Evolutionary conservation across 768 basidiomycete genomes (phyloP).

Genomic region (Dioszegia crocea): DNA sequence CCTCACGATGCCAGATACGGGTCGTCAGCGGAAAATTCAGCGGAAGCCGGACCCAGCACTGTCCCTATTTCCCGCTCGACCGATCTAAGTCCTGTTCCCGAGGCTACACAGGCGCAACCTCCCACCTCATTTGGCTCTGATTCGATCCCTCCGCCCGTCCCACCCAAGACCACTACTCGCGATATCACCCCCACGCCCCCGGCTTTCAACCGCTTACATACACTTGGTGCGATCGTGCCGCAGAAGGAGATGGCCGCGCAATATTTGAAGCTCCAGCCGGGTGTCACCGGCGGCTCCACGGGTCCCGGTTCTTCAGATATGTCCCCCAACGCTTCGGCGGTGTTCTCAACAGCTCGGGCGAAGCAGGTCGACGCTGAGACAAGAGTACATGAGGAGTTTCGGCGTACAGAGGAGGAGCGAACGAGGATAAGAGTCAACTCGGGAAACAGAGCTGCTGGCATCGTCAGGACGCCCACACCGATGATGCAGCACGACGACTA

Average conservation of each 20-base stretch:
- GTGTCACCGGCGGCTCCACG: too few relatives aligned
- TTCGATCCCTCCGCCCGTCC: slow-evolving; percentile 3
- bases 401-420: slow-evolving; percentile 19
- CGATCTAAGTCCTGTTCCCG: too few relatives aligned
- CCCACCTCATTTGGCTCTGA: neutral
- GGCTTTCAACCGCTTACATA: slow-evolving; percentile 1
- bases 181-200: neutral
- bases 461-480: neutral
- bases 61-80: too few relatives aligned
- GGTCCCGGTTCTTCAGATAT: neutral
- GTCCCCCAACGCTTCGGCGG: slow-evolving; percentile 28
- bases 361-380: slow-evolving; percentile 26
- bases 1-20: neutral
- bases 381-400: slow-evolving; percentile 33
- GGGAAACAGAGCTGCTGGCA: slow-evolving; percentile 6
- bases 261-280: too few relatives aligned
- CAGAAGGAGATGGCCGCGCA: too few relatives aligned
- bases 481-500: slow-evolving; percentile 5
- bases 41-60: too few relatives aligned
- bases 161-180: too few relatives aligned
- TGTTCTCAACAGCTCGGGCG: slow-evolving; percentile 19
- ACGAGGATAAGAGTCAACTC: neutral
- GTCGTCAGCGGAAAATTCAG: too few relatives aligned
- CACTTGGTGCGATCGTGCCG: neutral
- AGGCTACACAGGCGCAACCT: too few relatives aligned